These are phyloP conservation scores for Vigna mungo DNA, from an alignment of 306 rosid genomes.

Conservation along the genomic window DNA sequence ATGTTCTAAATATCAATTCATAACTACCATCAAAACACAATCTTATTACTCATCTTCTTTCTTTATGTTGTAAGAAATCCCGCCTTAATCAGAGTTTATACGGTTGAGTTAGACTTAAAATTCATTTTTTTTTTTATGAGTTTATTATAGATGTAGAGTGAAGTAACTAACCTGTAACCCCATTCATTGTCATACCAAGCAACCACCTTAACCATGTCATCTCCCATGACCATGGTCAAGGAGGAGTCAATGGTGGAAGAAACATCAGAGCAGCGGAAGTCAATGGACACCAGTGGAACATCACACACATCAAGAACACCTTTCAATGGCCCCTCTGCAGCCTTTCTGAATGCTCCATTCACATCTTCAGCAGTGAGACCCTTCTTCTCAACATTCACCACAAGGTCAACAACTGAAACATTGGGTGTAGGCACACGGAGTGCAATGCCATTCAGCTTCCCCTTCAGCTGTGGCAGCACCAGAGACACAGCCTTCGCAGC, in stretches of 20 bases:
- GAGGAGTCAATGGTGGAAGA: slow-evolving; percentile 95
- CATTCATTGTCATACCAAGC: slow-evolving; percentile 99
- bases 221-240: slow-evolving; percentile 98
- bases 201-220: slow-evolving; percentile 98
- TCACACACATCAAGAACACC: slow-evolving; percentile 96
- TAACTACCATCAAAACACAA: no score
- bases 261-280: slow-evolving; percentile 90
- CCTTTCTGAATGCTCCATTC: slow-evolving; percentile 90
- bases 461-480: slow-evolving; percentile 91
- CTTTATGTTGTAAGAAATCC: no score
- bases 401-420: slow-evolving; percentile 96
- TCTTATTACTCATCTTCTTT: no score
- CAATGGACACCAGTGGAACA: slow-evolving; percentile 90
- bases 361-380: slow-evolving; percentile 93
- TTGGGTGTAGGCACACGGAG: slow-evolving; percentile 98
- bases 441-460: slow-evolving; percentile 96
- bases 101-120: no score
- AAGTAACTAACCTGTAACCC: slow-evolving; percentile 90
- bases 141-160: background rate
- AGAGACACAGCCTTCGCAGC: slow-evolving; percentile 98
- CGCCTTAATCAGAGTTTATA: no score
- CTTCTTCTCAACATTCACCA: slow-evolving; percentile 84
- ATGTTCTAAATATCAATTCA: background rate
- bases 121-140: no score
- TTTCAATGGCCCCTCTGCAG: slow-evolving; percentile 84